A percentile compares a stretch with the other conserved stretches of the same genome.
Evolutionary conservation across 208 protist species (phyloP).

Genomic region (Acanthamoeba royreba): DNA sequence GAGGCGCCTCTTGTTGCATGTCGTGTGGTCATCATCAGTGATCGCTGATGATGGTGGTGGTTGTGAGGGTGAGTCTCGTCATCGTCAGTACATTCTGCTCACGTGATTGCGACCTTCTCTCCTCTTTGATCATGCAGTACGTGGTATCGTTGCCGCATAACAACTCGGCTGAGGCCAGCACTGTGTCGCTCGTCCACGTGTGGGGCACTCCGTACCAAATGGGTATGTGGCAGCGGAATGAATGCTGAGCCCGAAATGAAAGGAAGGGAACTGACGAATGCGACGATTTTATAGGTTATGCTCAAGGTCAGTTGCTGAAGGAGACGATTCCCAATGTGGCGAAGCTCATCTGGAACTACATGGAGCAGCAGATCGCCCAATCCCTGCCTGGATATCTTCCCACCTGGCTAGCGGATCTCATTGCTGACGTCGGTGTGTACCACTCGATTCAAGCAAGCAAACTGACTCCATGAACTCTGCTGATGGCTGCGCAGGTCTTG

Average conservation of each 20-base stretch:
- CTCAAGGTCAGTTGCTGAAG: constrained; percentile 49
- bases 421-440: constrained; percentile 37
- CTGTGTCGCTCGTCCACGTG: constrained; percentile 46
- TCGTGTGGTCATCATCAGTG: too few species aligned
- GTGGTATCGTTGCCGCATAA: neutral
- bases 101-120: too few species aligned
- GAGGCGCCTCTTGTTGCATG: too few species aligned
- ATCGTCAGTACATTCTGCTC: too few species aligned
- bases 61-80: neutral
- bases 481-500: neutral
- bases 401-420: neutral
- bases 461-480: too few species aligned
- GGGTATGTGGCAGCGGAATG: neutral
- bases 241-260: neutral
- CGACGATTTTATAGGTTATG: constrained; percentile 20
- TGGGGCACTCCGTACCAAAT: constrained; percentile 45
- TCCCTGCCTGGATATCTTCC: neutral
- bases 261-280: neutral
- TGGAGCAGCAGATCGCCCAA: constrained; percentile 25
- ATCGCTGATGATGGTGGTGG: neutral
- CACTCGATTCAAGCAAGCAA: too few species aligned
- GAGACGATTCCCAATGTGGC: constrained; percentile 21
- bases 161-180: neutral
- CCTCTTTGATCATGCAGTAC: neutral
- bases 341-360: constrained; percentile 18